Conservation (phyloP, 2,329 filamentous ascomycete species). For the Neofusicoccum sp. region DNA sequence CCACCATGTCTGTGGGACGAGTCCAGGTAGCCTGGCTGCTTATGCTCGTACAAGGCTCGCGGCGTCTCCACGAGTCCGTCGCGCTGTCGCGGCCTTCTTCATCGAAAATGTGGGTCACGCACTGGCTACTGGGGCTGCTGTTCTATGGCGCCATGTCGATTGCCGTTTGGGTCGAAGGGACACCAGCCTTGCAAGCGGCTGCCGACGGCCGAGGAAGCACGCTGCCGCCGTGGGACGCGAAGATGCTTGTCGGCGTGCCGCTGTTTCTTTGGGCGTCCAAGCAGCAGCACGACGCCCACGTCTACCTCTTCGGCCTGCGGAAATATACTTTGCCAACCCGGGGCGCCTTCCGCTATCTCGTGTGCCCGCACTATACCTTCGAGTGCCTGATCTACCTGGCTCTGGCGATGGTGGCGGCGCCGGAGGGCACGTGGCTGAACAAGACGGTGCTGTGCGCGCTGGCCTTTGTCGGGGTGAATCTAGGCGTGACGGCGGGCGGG, state of each 20-base stretch:
- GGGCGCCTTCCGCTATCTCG: slow-evolving; percentile 66
- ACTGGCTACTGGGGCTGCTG: slow-evolving; percentile 74
- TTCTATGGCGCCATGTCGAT: slow-evolving; percentile 76
- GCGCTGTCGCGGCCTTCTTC: slow-evolving; percentile 59
- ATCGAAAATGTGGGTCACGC: slow-evolving; percentile 79
- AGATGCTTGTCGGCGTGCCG: slow-evolving; percentile 37
- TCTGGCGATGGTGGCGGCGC: slow-evolving; percentile 73
- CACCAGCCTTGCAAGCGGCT: slow-evolving; percentile 15
- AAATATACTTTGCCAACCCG: slow-evolving; percentile 73
- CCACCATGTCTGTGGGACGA: slow-evolving; percentile 53
- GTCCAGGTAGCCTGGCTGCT: slow-evolving; percentile 68
- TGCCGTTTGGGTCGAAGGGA: slow-evolving; percentile 79
- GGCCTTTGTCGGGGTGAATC: slow-evolving; percentile 73
- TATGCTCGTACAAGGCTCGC: slow-evolving; percentile 70
- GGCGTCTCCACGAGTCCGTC: slow-evolving; percentile 72
- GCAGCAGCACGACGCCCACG: slow-evolving; percentile 65
- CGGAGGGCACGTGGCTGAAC: slow-evolving; percentile 64
- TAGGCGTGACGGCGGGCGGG: slow-evolving; percentile 75
- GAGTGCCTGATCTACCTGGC: slow-evolving; percentile 82
- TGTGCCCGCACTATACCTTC: slow-evolving; percentile 89
- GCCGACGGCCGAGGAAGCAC: neutral
- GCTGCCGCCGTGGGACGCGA: neutral
- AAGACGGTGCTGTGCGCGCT: slow-evolving; percentile 68
- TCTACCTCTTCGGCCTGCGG: slow-evolving; percentile 44
- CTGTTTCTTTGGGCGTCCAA: slow-evolving; percentile 69